A percentile compares a stretch with the other conserved stretches of the same genome.
Evolutionary conservation across 2,329 filamentous ascomycete genomes (phyloP).

Genomic region (Aspergillus pseudoterreus): DNA sequence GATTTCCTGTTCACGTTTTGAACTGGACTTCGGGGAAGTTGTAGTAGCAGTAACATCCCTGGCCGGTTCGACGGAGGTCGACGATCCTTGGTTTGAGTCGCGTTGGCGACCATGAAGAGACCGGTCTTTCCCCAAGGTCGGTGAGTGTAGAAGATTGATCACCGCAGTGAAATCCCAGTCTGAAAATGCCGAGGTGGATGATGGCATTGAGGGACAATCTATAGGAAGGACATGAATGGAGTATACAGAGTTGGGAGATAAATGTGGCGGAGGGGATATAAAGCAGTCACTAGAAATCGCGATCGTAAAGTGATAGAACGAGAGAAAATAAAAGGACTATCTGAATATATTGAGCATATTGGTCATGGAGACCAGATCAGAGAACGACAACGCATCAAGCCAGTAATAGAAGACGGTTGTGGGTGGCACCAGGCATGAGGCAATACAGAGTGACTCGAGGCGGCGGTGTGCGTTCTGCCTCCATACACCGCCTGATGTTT

Average conservation of each 20-base stretch:
- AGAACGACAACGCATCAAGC: constrained; percentile 10
- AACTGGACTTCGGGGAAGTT: background rate
- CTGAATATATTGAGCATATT: constrained; percentile 18
- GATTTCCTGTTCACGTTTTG: background rate
- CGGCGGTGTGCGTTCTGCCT: constrained; percentile 15
- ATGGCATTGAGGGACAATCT: constrained; percentile 27
- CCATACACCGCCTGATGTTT: constrained; percentile 6
- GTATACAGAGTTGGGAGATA: constrained; percentile 1
- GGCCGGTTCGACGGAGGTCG: constrained; percentile 4
- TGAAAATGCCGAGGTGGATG: constrained; percentile 22
- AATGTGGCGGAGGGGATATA: constrained; percentile 1
- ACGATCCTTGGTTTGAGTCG: constrained; percentile 7
- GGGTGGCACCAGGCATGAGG: constrained; percentile 2
- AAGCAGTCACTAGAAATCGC: constrained; percentile 3
- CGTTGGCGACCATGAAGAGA: constrained; percentile 10
- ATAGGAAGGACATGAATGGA: background rate
- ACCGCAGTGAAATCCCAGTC: constrained; percentile 47
- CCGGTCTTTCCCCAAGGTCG: constrained; percentile 16
- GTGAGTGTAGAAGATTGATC: constrained; percentile 40
- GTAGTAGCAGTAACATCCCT: constrained; percentile 7
- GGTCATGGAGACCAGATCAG: constrained; percentile 12
- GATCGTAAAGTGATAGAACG: background rate
- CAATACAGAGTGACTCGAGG: constrained; percentile 10
- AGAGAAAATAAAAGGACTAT: constrained; percentile 1
- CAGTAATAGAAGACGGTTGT: constrained; percentile 2